Conservation (phyloP, 345 rosid genomes). For the Populus simonii region DNA sequence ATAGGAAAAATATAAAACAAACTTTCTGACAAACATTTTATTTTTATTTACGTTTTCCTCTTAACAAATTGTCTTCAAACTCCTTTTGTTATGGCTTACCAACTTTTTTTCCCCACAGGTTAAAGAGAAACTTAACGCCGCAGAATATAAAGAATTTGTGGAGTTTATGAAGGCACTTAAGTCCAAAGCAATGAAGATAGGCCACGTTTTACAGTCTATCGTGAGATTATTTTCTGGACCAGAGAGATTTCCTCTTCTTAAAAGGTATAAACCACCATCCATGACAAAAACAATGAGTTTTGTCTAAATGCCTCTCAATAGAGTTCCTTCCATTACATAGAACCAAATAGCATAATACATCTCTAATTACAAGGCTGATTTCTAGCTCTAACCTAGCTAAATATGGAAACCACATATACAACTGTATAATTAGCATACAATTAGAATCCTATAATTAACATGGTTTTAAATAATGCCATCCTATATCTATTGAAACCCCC, state of each 20-base stretch:
- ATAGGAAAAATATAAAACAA: not conserved
- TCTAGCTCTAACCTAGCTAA: too few species aligned
- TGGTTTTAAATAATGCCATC: too few species aligned
- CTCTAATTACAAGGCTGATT: too few species aligned
- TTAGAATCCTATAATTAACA: too few species aligned
- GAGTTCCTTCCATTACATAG: too few species aligned
- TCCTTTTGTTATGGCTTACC: not conserved
- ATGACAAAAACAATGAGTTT: too few species aligned
- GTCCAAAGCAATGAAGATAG: conserved; percentile 64
- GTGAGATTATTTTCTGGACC: conserved; percentile 61
- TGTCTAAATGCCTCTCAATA: too few species aligned
- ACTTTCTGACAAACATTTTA: not conserved
- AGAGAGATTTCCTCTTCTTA: conserved; percentile 65
- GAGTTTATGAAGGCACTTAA: conserved; percentile 82
- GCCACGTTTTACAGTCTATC: conserved; percentile 56
- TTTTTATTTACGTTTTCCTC: not conserved
- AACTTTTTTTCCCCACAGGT: conserved; percentile 41
- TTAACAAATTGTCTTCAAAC: not conserved
- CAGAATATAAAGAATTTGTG: conserved; percentile 80
- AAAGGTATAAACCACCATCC: conserved; percentile 39
- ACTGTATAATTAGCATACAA: too few species aligned
- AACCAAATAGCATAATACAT: too few species aligned
- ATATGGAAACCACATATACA: too few species aligned
- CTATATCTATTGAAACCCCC: too few species aligned
- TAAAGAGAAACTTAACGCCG: conserved; percentile 60